A percentile compares a stretch with the other conserved stretches of the same genome.
Conservation (phyloP, 768 basidiomycete genomes). For the Suillus hirtellus region DNA sequence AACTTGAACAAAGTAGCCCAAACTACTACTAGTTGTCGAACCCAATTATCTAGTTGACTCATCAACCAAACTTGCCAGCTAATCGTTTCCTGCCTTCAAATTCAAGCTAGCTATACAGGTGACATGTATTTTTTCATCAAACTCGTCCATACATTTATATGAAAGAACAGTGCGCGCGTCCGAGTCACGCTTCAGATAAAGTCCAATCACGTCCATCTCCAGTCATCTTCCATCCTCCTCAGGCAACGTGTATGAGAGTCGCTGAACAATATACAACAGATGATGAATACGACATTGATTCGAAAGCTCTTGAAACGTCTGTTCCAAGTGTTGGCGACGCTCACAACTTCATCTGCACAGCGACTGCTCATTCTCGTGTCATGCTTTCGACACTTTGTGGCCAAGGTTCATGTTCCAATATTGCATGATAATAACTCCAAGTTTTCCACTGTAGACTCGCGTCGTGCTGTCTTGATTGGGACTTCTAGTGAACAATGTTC, state of each 20-base stretch:
- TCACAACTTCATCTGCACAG: background rate
- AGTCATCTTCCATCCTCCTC: background rate
- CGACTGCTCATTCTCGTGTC: background rate
- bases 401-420: background rate
- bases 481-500: background rate
- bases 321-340: background rate
- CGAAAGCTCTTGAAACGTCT: constrained; percentile 1
- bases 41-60: background rate
- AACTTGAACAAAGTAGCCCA: too few species aligned
- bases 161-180: background rate
- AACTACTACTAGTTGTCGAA: background rate
- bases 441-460: background rate
- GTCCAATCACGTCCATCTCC: background rate
- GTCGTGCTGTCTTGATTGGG: too few species aligned
- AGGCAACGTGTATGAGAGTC: background rate
- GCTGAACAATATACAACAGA: background rate
- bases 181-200: background rate
- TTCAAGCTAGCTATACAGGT: background rate
- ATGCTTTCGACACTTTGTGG: constrained; percentile 1
- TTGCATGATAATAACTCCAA: background rate
- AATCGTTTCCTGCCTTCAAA: background rate
- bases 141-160: background rate
- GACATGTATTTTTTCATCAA: background rate
- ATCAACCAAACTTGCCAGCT: background rate
- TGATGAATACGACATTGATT: background rate